A percentile compares a stretch with the other conserved stretches of the same genome.
phyloP scores from a whole-genome alignment of 139 green algal species.

The Deuterostichococcus epilithicus region DNA sequence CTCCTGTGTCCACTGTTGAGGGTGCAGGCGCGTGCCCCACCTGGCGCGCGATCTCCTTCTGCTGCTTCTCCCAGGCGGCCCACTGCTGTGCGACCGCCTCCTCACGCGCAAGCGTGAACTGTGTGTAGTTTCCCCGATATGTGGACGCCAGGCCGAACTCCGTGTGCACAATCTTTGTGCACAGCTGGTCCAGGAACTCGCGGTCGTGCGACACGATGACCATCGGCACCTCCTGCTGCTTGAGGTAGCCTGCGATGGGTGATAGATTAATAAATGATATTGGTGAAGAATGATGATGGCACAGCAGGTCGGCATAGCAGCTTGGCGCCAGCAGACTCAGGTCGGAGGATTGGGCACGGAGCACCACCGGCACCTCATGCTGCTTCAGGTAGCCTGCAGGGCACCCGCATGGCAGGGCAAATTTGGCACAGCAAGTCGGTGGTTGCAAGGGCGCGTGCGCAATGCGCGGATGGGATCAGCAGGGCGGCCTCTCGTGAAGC shows the following conservation, averaged over 20 bases:
- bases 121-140: slow-evolving; percentile 66
- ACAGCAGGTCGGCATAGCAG: too few relatives aligned
- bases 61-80: slow-evolving; percentile 90
- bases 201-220: slow-evolving; percentile 96
- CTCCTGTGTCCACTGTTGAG: too few relatives aligned
- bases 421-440: too few relatives aligned
- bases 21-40: slow-evolving; percentile 31
- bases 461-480: too few relatives aligned
- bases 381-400: slow-evolving; percentile 72
- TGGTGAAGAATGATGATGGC: too few relatives aligned
- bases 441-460: too few relatives aligned
- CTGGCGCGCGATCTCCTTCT: slow-evolving; percentile 91
- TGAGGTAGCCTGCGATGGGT: slow-evolving; percentile 86
- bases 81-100: slow-evolving; percentile 74
- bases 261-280: too few relatives aligned
- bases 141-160: slow-evolving; percentile 84
- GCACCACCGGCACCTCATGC: slow-evolving; percentile 87
- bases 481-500: too few relatives aligned
- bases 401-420: too few relatives aligned
- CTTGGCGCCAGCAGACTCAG: too few relatives aligned
- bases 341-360: slow-evolving; percentile 97
- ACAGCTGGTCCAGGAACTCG: slow-evolving; percentile 96
- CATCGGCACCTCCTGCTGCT: slow-evolving; percentile 79
- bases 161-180: slow-evolving; percentile 95
- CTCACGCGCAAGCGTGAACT: slow-evolving; percentile 47